These are phyloP conservation scores for Jimgerdemannia lactiflua DNA, from an alignment of 192 early-diverging fungal species.

Conservation along the genomic window DNA sequence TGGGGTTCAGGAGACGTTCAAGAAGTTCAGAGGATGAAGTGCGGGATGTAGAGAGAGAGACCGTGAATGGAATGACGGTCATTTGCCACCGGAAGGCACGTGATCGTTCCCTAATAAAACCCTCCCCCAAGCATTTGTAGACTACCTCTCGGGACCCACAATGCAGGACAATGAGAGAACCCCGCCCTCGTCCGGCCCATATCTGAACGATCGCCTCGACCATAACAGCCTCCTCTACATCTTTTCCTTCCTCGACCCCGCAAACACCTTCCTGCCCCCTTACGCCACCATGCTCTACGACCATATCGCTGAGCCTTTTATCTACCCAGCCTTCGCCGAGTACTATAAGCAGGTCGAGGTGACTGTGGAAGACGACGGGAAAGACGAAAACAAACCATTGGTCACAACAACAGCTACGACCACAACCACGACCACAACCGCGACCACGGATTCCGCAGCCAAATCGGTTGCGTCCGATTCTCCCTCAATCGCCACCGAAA, in stretches of 20 bases:
- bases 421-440: not conserved
- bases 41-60: too few relatives aligned
- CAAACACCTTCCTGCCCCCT: not conserved
- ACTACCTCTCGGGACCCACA: too few relatives aligned
- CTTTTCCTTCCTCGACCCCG: not conserved
- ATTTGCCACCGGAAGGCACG: too few relatives aligned
- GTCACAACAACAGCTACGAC: not conserved
- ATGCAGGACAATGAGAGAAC: too few relatives aligned
- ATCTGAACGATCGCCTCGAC: not conserved
- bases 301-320: not conserved
- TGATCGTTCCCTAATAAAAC: too few relatives aligned
- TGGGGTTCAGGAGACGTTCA: conserved; percentile 45
- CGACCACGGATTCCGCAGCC: not conserved
- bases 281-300: not conserved
- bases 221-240: not conserved
- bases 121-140: too few relatives aligned
- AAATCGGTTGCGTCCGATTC: too few relatives aligned
- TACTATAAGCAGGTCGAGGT: not conserved
- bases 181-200: not conserved
- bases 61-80: too few relatives aligned
- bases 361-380: not conserved
- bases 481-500: too few relatives aligned
- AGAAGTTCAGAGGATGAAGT: conserved; percentile 37
- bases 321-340: not conserved
- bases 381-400: not conserved